Base-by-base conservation (phyloP, 345 rosid species). In the Microcos paniculata region DNA sequence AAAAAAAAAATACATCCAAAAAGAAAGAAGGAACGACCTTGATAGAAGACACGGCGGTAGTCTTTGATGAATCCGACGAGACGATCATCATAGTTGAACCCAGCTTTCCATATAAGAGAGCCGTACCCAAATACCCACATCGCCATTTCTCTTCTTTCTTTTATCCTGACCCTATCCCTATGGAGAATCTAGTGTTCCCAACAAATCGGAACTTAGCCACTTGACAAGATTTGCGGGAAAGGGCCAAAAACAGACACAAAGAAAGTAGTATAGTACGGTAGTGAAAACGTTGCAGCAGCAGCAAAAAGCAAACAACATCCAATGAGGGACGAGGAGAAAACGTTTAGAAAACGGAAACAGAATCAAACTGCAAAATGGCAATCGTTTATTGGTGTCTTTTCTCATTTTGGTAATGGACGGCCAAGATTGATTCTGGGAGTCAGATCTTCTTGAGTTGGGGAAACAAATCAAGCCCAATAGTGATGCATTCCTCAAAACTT, bases 51-150 rank as follows among this genome's bases (percentile, higher is more conserved):
- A 19, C 95, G 95, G 76, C 97, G 91, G 81, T 92, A 89, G 76
- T 85, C 90, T 76, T 82, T 91, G 85, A 92, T 89, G 91, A 81
- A 92, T 67, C 98, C 99, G 43, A 88, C 88, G 55, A 92, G 78
- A 67, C 95, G 88, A 70, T 88, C 92, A 75, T 91, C 98, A 59
- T 80, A 85, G 46, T 81, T 80, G 61, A 92, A 91, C 46, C 97
- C 97, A 5, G 94, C 82, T 83, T 94, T 91, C 97, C 98, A 94
- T 23, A 89, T 91, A 4, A 92, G 79, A 82, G 97, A 90, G 30
- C 97, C 95, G 70, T 90, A 91, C 66, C 95, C 97, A 74, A 94
- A 94, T 35, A 89, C 94, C 97, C 97, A 92, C 89, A 89, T 90
- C 91, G 59, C 91, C 94, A 87, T 90, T 85, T 77, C 77, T n/a